phyloP scores from a whole-genome alignment of 2,329 filamentous ascomycete genomes.

The Epichloe aotearoae region DNA sequence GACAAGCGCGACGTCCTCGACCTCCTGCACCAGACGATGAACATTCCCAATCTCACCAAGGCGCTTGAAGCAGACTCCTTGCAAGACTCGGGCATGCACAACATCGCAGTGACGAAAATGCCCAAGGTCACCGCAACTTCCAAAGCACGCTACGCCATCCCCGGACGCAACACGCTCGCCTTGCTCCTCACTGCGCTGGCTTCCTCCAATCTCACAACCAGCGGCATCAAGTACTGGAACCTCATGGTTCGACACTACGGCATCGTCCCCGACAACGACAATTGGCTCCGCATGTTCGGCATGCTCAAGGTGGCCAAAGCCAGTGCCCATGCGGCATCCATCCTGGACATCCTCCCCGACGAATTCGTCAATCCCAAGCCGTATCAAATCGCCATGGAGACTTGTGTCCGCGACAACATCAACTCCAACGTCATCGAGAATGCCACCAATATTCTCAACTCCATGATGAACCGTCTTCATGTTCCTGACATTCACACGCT shows the following conservation, averaged over 20 bases:
- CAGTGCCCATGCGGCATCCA: constrained; percentile 44
- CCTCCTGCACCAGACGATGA: constrained; percentile 72
- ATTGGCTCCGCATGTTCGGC: constrained; percentile 55
- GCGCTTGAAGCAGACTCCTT: constrained; percentile 11
- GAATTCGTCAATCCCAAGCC: constrained; percentile 33
- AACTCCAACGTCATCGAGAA: constrained; percentile 57
- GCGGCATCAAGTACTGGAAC: constrained; percentile 70
- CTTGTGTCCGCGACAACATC: constrained; percentile 62
- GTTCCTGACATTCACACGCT: constrained; percentile 38
- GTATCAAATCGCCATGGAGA: constrained; percentile 60
- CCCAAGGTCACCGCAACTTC: constrained; percentile 5
- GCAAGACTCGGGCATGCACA: constrained; percentile 10
- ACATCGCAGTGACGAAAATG: constrained; percentile 8
- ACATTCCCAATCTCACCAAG: constrained; percentile 45
- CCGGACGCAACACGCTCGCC: constrained; percentile 48
- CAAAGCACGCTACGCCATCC: constrained; percentile 24
- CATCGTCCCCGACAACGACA: constrained; percentile 59
- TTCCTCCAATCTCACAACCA: constrained; percentile 43
- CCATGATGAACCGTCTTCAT: constrained; percentile 36
- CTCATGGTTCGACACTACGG: constrained; percentile 46
- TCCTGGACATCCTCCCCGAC: constrained; percentile 43
- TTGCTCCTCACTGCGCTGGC: constrained; percentile 53
- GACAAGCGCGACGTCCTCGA: constrained; percentile 62
- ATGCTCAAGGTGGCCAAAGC: constrained; percentile 52
- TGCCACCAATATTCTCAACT: constrained; percentile 49